Evolutionary conservation across 495 filamentous ascomycete species (phyloP), one percentile per base, ranked within the genome.

Genomic region (Baudoinia panamericana): DNA sequence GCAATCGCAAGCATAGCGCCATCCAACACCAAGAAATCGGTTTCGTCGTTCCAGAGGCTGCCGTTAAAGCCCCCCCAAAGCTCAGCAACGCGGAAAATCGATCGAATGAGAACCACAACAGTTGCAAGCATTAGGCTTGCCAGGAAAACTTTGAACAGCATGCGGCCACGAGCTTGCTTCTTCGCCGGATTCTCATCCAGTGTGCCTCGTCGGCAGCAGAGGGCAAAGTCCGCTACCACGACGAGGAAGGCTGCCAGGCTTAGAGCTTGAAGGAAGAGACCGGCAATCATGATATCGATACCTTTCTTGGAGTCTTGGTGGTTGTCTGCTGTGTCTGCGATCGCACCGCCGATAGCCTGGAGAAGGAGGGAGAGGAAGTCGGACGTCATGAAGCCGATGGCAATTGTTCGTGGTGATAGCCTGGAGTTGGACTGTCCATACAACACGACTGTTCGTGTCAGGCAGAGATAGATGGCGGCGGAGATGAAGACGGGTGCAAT

Each of bases 1-100:
- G 78, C 73, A 31, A 76, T 49, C 11, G 66, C 57, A 51, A 85
- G 72, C 75, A 84, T 76, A n/a, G 71, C 58, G 17, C 78, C 74
- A 61, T 85, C 80, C 16, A 85, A 66, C 19, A 80, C 62, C 62
- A 85, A 73, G 53, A 82, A 79, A 7, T 72, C 49, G 9, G 67
- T 60, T 58, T 85, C 64, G 29, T 80, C 58, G 34, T 63, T 68
- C 32, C 70, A 76, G 36, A 82, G 54, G 0, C 51, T 39, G 17
- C 78, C 70, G 9, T 57, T 39, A 58, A 75, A 82, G n/a, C 79
- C 79, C n/a, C 58, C 55, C 30, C 62, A 62, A 35, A 83, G 61
- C 65, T 84, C 79, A 7, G 70, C 72, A 16, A 78, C 71, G 35
- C 79, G 69, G 56, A 68, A 84, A 21, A 75, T 58, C 25, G 66